Evolutionary conservation across 2,329 filamentous ascomycete genomes (phyloP), one percentile per base, ranked within the genome.

Genomic region (Blumeria graminis): DNA sequence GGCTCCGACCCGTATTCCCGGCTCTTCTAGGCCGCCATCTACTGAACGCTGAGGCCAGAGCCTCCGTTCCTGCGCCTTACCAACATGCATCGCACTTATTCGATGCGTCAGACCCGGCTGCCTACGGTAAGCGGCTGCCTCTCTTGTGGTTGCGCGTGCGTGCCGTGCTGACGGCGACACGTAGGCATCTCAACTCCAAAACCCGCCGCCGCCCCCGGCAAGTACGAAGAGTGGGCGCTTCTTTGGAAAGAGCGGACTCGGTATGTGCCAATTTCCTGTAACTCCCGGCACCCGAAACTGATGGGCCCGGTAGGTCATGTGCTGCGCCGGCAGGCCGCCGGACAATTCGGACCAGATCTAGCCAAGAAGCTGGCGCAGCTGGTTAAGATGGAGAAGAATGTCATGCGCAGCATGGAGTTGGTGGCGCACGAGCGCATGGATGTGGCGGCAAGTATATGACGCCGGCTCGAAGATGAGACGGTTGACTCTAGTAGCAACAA

Each of bases 311-410:
- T 82, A 83, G 66, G 77, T 82, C 79, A 82, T 79, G 78, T 77
- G 59, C 79, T 89, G 68, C 82, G 85, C 64, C 77, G 80, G 65
- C 84, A 82, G 65, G 76, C 84, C 46, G 83, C 84, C 61, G 85
- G 84, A 62, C 82, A 84, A 64, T 88, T 87, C 62, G 78, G 79
- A 60, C 78, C 65, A 54, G 92, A 98, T 66, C 81, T 98, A 58
- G 84, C 92, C 58, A 95, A 94, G 78, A 98, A 98, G 78, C 82
- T 98, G 60, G 87, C 89, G 43, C 86, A 94, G 73, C 79, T 98
- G 56, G 92, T 98, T 61, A 98, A 98, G 80, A 98, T 98, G 92
- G 92, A 98, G 74, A 98, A 98, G 81, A 96, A 98, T 68, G 86
- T 95, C 57, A 98, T 98, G 92, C 87, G 92, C 70, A 95, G 88